Conservation (phyloP, 805 yeast genomes). For the Priceomyces castillae region DNA sequence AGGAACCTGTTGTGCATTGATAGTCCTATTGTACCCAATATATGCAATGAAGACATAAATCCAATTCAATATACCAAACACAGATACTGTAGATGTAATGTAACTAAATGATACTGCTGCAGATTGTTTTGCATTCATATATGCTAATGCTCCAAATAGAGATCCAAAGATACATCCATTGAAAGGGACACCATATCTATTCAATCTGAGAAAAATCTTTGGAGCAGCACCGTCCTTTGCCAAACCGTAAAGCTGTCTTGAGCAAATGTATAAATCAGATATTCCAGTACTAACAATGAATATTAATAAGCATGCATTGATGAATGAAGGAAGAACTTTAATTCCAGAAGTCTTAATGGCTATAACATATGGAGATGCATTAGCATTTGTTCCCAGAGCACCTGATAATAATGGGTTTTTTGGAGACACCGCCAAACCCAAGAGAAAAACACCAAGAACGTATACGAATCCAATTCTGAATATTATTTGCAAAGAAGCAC, state of each 20-base stretch:
- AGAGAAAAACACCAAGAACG: slow-evolving; percentile 17
- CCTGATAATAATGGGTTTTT: slow-evolving; percentile 12
- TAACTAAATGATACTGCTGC: slow-evolving; percentile 14
- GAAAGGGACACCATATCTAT: slow-evolving; percentile 14
- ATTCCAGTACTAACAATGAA: slow-evolving; percentile 16
- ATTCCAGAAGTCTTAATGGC: slow-evolving; percentile 28
- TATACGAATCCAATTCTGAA: slow-evolving; percentile 23
- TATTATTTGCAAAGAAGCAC: slow-evolving; percentile 22
- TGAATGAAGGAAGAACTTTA: slow-evolving; percentile 17
- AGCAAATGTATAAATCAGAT: slow-evolving; percentile 18
- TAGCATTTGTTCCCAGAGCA: slow-evolving; percentile 6
- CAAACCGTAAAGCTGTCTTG: slow-evolving; percentile 19
- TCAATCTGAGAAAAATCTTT: slow-evolving; percentile 15
- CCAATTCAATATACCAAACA: slow-evolving; percentile 19
- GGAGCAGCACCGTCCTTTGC: slow-evolving; percentile 21
- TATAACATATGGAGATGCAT: slow-evolving; percentile 28
- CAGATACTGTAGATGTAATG: slow-evolving; percentile 15
- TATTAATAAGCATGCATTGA: slow-evolving; percentile 10
- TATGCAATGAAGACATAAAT: slow-evolving; percentile 13
- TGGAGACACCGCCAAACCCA: slow-evolving; percentile 19
- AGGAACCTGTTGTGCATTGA: slow-evolving; percentile 12
- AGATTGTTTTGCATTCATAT: slow-evolving; percentile 7
- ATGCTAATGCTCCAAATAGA: slow-evolving; percentile 13
- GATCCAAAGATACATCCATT: slow-evolving; percentile 12
- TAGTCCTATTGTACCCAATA: slow-evolving; percentile 11